phyloP scores from a whole-genome alignment of 129 eudicot genomes.

The Chrysanthemum seticuspe region DNA sequence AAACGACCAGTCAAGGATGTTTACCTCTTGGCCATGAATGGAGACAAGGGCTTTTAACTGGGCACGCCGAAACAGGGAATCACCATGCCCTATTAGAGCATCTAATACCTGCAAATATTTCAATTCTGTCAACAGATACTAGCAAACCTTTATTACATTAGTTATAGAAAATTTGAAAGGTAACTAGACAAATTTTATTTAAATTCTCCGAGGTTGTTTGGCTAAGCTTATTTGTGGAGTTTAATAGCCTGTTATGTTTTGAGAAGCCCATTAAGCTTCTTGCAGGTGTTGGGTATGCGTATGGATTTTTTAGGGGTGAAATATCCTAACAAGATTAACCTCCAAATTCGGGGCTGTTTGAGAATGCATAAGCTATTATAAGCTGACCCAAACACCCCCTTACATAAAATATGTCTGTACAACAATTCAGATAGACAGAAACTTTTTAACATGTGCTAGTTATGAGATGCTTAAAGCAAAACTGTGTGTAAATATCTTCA shows the following conservation, averaged over 20 bases:
- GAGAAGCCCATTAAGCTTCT: no score
- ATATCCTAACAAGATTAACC: no score
- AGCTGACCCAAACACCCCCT: no score
- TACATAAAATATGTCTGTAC: neutral
- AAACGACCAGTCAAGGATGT: slow-evolving; percentile 11
- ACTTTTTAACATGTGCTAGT: slow-evolving; percentile 5
- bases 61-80: slow-evolving; percentile 83
- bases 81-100: slow-evolving; percentile 73
- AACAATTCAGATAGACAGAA: neutral
- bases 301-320: no score
- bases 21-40: slow-evolving; percentile 92
- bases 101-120: slow-evolving; percentile 68
- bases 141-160: slow-evolving; percentile 1
- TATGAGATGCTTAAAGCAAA: neutral
- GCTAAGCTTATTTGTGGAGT: no score
- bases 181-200: neutral
- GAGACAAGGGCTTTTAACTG: slow-evolving; percentile 96
- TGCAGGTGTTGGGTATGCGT: no score
- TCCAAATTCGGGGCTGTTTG: no score
- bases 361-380: no score
- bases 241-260: no score
- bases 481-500: no score
- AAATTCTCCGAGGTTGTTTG: no score
- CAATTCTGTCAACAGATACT: slow-evolving; percentile 10
- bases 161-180: neutral